Conservation (phyloP, 371 early-diverging fungal genomes). For the Apophysomyces elegans region DNA sequence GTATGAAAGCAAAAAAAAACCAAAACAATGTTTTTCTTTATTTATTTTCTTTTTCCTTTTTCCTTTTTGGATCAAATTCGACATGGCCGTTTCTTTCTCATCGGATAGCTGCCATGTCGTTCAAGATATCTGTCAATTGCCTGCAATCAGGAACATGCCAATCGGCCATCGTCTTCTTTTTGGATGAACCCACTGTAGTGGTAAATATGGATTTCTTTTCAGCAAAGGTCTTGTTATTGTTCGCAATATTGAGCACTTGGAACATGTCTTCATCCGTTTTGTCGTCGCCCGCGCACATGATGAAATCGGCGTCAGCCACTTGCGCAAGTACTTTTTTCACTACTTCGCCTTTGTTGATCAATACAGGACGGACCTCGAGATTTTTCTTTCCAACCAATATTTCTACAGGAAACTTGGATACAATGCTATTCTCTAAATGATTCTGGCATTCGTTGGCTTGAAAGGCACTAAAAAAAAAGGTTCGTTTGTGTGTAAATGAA, state of each 20-base stretch:
- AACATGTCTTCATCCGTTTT: slow-evolving; percentile 96
- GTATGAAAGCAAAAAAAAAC: slow-evolving; percentile 1
- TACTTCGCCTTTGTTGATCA: slow-evolving; percentile 89
- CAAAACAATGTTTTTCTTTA: neutral
- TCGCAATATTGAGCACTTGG: slow-evolving; percentile 32
- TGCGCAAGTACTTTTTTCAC: slow-evolving; percentile 70
- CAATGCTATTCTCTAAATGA: slow-evolving; percentile 78
- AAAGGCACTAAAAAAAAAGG: slow-evolving; percentile 49
- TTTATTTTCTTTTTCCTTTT: neutral
- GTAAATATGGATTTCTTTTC: slow-evolving; percentile 19
- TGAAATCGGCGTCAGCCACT: slow-evolving; percentile 74
- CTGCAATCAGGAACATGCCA: slow-evolving; percentile 68
- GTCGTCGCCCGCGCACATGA: slow-evolving; percentile 95
- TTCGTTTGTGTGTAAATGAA: neutral
- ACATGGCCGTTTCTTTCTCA: too few species aligned
- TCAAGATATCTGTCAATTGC: slow-evolving; percentile 9
- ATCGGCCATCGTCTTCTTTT: slow-evolving; percentile 82
- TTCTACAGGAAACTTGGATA: slow-evolving; percentile 87
- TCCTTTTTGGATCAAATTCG: neutral
- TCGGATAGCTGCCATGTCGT: slow-evolving; percentile 1
- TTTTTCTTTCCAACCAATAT: slow-evolving; percentile 93
- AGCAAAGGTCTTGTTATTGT: neutral
- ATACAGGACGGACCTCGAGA: slow-evolving; percentile 82
- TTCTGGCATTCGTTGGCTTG: slow-evolving; percentile 92
- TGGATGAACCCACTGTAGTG: slow-evolving; percentile 45